These are phyloP conservation scores for Lactarius akahatsu DNA, from an alignment of 768 basidiomycete species.

Conservation along the genomic window DNA sequence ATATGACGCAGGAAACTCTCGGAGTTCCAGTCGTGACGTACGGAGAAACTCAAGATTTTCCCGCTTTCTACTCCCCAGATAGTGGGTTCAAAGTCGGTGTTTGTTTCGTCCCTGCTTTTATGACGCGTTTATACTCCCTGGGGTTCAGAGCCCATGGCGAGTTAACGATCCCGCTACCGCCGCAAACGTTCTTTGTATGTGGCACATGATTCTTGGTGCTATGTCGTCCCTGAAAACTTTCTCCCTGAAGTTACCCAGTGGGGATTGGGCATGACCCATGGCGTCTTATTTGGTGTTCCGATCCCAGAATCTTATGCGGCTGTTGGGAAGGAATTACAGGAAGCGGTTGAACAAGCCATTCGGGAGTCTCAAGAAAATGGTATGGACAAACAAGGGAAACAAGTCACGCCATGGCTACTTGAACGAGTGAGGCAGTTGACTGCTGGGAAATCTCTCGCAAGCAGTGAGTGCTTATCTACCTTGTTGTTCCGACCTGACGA, in stretches of 20 bases:
- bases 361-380: conserved; percentile 80
- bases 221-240: conserved; percentile 2
- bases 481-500: neutral
- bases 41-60: conserved; percentile 75
- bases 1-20: conserved; percentile 75
- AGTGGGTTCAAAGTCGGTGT: conserved; percentile 73
- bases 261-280: conserved; percentile 70
- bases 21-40: conserved; percentile 90
- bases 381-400: conserved; percentile 77
- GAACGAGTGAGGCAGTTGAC: conserved; percentile 80
- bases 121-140: conserved; percentile 6
- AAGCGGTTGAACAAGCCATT: conserved; percentile 81
- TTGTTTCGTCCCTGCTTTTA: neutral
- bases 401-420: conserved; percentile 93
- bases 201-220: neutral
- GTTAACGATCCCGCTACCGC: conserved; percentile 60
- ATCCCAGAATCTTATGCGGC: conserved; percentile 77
- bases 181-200: conserved; percentile 72
- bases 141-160: conserved; percentile 72
- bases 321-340: conserved; percentile 67
- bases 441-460: conserved; percentile 66
- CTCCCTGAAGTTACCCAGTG: conserved; percentile 58
- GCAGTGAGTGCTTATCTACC: conserved; percentile 48
- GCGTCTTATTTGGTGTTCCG: conserved; percentile 83
- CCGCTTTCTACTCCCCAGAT: conserved; percentile 86